These are phyloP conservation scores for Scedosporium dehoogii DNA, from an alignment of 2,329 filamentous ascomycete genomes.

Conservation along the genomic window DNA sequence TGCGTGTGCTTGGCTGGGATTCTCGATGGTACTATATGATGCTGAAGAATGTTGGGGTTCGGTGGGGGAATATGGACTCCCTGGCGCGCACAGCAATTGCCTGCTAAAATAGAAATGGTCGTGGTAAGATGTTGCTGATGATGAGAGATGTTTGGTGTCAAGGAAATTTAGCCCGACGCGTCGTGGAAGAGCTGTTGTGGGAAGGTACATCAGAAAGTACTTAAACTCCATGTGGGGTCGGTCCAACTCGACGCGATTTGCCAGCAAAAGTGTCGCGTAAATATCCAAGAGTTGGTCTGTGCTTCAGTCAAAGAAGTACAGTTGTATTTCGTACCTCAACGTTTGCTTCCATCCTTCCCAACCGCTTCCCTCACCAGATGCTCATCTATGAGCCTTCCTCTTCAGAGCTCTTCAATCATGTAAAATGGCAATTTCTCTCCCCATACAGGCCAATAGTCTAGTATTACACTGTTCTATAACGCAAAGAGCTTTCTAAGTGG, in stretches of 20 bases:
- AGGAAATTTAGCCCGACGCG: constrained; percentile 1
- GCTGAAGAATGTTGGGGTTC: not conserved
- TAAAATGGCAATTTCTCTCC: not conserved
- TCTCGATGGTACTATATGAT: not conserved
- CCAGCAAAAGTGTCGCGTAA: too few species aligned
- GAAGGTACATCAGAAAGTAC: not conserved
- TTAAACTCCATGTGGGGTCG: not conserved
- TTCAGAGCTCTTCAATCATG: not conserved
- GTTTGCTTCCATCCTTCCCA: not conserved
- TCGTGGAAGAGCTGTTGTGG: not conserved
- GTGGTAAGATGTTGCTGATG: too few species aligned
- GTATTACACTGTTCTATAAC: not conserved
- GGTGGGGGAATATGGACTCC: too few species aligned
- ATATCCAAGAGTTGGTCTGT: too few species aligned
- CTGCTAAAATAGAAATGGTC: too few species aligned
- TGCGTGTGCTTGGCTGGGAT: not conserved
- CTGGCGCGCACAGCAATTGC: too few species aligned
- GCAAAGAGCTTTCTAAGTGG: not conserved
- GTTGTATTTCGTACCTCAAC: not conserved
- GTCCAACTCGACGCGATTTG: not conserved
- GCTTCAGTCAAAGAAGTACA: not conserved
- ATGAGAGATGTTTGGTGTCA: not conserved
- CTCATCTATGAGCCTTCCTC: not conserved
- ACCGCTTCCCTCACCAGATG: too few species aligned
- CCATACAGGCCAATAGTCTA: not conserved